phyloP scores from a whole-genome alignment of 768 basidiomycete species.

The Leucocoprinus sp. region DNA sequence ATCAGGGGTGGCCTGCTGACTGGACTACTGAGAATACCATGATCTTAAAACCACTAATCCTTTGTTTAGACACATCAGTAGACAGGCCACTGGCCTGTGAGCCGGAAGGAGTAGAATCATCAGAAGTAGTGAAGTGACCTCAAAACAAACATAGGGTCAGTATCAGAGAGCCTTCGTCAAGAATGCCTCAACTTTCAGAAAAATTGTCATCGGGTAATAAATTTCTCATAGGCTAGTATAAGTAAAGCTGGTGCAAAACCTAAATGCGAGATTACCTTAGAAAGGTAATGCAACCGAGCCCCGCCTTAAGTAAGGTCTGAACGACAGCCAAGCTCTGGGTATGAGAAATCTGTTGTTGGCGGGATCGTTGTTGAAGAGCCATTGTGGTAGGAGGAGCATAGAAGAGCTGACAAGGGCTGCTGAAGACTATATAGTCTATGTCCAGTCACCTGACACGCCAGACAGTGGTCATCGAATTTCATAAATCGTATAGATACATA shows the following conservation, averaged over 20 bases:
- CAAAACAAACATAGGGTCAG: conserved; percentile 6
- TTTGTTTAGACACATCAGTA: conserved; percentile 24
- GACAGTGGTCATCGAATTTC: not conserved
- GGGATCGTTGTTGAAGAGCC: conserved; percentile 23
- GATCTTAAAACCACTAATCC: conserved; percentile 60
- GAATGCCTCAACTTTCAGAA: conserved; percentile 38
- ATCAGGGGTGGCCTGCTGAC: not conserved
- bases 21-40: conserved; percentile 31
- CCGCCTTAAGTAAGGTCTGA: conserved; percentile 64
- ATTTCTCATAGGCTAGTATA: conserved; percentile 34
- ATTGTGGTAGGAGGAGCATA: conserved; percentile 3
- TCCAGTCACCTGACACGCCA: conserved; percentile 13
- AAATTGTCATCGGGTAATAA: conserved; percentile 78
- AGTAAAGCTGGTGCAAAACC: not conserved
- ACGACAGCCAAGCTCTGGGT: conserved; percentile 62
- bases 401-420: not conserved
- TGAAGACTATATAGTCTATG: not conserved
- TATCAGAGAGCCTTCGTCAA: not conserved
- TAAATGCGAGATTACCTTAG: conserved; percentile 38
- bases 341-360: conserved; percentile 38
- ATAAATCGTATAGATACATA: too few species aligned
- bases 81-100: conserved; percentile 24
- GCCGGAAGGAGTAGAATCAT: conserved; percentile 30
- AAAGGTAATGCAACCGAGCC: conserved; percentile 71
- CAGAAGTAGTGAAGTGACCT: conserved; percentile 51